Evolutionary conservation across 164 flowering plant species (phyloP), one percentile per base, ranked within the genome.

Genomic region (Taxillus chinensis): DNA sequence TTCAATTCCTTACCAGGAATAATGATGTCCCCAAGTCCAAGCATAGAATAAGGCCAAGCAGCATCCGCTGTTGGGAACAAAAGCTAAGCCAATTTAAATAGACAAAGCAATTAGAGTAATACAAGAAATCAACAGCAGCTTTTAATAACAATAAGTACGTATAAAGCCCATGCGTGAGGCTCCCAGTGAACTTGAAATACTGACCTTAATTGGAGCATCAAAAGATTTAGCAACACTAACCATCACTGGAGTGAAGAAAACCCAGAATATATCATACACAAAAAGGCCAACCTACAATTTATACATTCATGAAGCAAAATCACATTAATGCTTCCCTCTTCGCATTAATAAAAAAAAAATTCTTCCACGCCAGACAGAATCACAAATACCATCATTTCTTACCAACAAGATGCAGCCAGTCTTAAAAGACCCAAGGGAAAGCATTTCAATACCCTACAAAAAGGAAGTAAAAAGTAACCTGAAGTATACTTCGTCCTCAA

Each of bases 171-270:
- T n/a, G n/a, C n/a, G n/a, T n/a, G n/a, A 12, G 4, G 49, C 55
- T 58, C 43, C 48, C 48, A 64, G 41, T 52, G 27, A 54, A 56
- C 12, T 10, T 5, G 39, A 16, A 60, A n/a, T 60, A 77, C 82
- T 69, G 6, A 93, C 97, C 99, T 90, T 93, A 68, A 91, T 93
- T 38, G 99, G 99, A 57, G 99, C 99, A 74, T 93, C 99, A 74
- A 93, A 93, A 62, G 99, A 93, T 77, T 91, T 93, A 43, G 99
- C 99, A 69, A 93, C 99, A 69, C 97, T 93, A 65, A 93, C 96
- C 99, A 93, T 93, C 69, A 93, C 99, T 4, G 99, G 99, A 38
- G 97, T 93, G 67, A 93, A 91, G 77, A 93, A 93, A 53, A 93
- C 99, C 97, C 99, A 91, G 75, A 93, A 93, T 43, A 93, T 91